Conservation (phyloP, 2,329 filamentous ascomycete species). For the Phyllosticta paracitricarpa region DNA sequence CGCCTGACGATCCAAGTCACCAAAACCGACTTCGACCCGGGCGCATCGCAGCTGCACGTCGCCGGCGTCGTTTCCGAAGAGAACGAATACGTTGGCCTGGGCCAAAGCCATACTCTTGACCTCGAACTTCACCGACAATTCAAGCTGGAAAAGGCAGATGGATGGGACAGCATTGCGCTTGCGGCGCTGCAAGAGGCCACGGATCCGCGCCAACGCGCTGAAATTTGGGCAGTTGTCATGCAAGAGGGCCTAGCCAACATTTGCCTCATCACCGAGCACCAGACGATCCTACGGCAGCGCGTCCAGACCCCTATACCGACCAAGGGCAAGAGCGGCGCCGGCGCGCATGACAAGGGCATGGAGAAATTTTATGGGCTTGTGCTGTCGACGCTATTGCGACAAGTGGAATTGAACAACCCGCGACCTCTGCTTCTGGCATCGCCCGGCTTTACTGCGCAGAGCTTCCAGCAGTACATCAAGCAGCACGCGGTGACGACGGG, state of each 20-base stretch:
- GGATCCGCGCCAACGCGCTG: conserved; percentile 67
- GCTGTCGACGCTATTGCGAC: conserved; percentile 63
- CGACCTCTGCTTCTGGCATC: conserved; percentile 73
- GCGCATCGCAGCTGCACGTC: conserved; percentile 58
- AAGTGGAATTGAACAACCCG: conserved; percentile 62
- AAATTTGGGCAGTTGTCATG: conserved; percentile 86
- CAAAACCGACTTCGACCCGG: conserved; percentile 58
- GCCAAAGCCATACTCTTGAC: conserved; percentile 63
- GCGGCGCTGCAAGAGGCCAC: conserved; percentile 71
- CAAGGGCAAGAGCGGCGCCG: conserved; percentile 52
- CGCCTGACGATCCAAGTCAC: conserved; percentile 57
- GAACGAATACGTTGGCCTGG: conserved; percentile 57
- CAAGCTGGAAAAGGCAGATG: conserved; percentile 69
- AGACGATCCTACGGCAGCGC: conserved; percentile 62
- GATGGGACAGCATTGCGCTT: conserved; percentile 85
- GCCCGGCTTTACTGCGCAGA: conserved; percentile 75
- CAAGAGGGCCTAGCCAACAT: conserved; percentile 79
- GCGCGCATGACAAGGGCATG: conserved; percentile 61
- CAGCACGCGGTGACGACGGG: conserved; percentile 51
- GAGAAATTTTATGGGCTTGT: conserved; percentile 69
- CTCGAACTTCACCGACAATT: conserved; percentile 83
- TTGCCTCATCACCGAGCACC: conserved; percentile 70
- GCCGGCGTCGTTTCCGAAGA: conserved; percentile 55
- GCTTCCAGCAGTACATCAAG: conserved; percentile 68
- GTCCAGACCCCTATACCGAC: conserved; percentile 58